Evolutionary conservation across 768 basidiomycete species (phyloP), one percentile per base, ranked within the genome.

Genomic region (Auriscalpium orientale): DNA sequence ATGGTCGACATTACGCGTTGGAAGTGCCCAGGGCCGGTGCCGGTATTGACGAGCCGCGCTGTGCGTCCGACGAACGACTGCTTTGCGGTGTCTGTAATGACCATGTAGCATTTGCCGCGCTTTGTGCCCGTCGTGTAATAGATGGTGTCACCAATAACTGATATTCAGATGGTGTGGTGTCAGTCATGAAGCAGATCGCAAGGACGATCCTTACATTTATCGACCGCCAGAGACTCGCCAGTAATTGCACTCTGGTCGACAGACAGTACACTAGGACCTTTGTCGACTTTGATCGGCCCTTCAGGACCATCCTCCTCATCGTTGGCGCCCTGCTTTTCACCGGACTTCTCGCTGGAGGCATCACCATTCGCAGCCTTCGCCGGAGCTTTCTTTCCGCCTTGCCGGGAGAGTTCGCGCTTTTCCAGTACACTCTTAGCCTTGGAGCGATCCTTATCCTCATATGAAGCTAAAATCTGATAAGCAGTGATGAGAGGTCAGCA

Each of bases 241-340:
- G 76, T 77, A 50, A 77, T 76, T 15, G 75, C 75, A 34, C 70
- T 71, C 59, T 79, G 77, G 59, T 79, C 77, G 36, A 75, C 72
- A 15, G 73, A 69, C 56, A 67, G 64, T 43, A 78, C 50, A 9
- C 70, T 69, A 4, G 78, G 74, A 8, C 77, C 77, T 34, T 70
- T 74, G 57, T 74, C 65, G 2, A 58, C 61, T 18, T 59, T 58
- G 38, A 40, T 56, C 49, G 36, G 49, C 34, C 64, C 64, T 11
- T 54, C 58, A 38, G 55, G 34, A 36, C 20, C 56, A 43, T 57
- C 55, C 36, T 57, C 43, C 28, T 51, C 59, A 51, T 16, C 38
- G 47, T 66, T 61, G 18, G 62, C 58, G 47, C 53, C 12, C 9
- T 16, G 33, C 33, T 18, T 51, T 40, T 43, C 16, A 22, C 9